Evolutionary conservation across 2,329 filamentous ascomycete species (phyloP).

Genomic region (Arachnopeziza araneosa): DNA sequence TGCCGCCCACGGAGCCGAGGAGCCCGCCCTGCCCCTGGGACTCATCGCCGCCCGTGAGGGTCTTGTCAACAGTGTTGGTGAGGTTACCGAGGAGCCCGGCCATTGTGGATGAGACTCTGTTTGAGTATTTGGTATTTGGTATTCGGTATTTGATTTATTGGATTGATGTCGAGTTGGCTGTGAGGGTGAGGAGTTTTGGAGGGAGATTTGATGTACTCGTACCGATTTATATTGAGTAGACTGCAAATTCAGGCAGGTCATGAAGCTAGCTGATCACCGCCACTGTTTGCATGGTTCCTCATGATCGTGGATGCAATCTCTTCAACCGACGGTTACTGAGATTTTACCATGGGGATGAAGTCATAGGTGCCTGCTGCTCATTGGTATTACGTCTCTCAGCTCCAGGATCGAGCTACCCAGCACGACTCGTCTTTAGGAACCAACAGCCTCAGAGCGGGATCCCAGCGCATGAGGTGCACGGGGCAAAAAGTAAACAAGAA

Average conservation of each 20-base stretch:
- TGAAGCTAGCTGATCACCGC: background rate
- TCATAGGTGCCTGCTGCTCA: background rate
- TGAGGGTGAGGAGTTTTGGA: background rate
- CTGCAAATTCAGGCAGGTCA: background rate
- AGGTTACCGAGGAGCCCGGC: conserved; percentile 33
- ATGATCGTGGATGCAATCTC: background rate
- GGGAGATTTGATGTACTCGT: background rate
- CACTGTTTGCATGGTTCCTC: background rate
- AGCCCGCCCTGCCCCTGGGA: conserved; percentile 35
- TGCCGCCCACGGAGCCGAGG: conserved; percentile 29
- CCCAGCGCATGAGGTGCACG: background rate
- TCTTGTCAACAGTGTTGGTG: conserved; percentile 33
- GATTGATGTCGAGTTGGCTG: background rate
- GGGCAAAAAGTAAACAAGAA: background rate
- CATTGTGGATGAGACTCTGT: conserved; percentile 20
- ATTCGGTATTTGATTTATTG: background rate
- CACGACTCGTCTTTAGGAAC: too few species aligned
- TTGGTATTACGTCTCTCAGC: background rate
- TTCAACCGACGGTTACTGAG: background rate
- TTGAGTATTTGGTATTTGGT: background rate
- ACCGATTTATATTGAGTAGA: background rate
- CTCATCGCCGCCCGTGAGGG: conserved; percentile 35
- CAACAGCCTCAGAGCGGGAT: too few species aligned
- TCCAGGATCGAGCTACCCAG: background rate
- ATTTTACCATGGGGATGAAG: background rate